Evolutionary conservation across 1,284 basidiomycete genomes (phyloP), one percentile per base, ranked within the genome.

Genomic region (Rhodotorula sp.): DNA sequence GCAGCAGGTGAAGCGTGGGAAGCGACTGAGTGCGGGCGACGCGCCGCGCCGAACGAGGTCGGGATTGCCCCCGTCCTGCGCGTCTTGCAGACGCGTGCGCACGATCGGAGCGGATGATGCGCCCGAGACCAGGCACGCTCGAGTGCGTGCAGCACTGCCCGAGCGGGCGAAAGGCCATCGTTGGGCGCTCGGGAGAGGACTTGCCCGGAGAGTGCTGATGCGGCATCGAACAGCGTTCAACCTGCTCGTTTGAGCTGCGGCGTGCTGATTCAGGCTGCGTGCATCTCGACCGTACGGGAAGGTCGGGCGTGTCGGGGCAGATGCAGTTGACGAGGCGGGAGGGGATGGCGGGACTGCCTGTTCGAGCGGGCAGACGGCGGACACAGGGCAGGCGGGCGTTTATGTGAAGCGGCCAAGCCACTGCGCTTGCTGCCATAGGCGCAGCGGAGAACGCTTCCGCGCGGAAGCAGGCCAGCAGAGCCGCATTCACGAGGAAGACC

Each of bases 131-230:
- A 21, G n/a, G n/a, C 13, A 29, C 12, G 13, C n/a, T 1, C n/a
- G 2, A 27, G 13, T 0, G n/a, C 50, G 50, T 13, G 50, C 27
- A n/a, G 0, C n/a, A 27, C 50, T 51, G 27, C 48, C 37, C 29
- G 59, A 56, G 55, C 22, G 55, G 34, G 59, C 59, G 32, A 48
- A 39, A n/a, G 27, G 21, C 39, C 39, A 37, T 19, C 19, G 27
- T 15, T 21, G 39, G n/a, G 17, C 27, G 57, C 19, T 44, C n/a
- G 44, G 44, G 21, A 44, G 44, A 44, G 44, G 44, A 25, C 19
- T 6, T 13, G 37, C 37, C 36, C 27, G 29, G 51, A 91, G 85
- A 27, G 48, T 2, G 9, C 25, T 21, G 19, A 36, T 27, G 61
- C n/a, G 27, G n/a, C n/a, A n/a, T 2, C 1, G n/a, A 27, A 51